Evolutionary conservation across 1,139 yeast species (phyloP).

Genomic region (Wickerhamomyces sp.): DNA sequence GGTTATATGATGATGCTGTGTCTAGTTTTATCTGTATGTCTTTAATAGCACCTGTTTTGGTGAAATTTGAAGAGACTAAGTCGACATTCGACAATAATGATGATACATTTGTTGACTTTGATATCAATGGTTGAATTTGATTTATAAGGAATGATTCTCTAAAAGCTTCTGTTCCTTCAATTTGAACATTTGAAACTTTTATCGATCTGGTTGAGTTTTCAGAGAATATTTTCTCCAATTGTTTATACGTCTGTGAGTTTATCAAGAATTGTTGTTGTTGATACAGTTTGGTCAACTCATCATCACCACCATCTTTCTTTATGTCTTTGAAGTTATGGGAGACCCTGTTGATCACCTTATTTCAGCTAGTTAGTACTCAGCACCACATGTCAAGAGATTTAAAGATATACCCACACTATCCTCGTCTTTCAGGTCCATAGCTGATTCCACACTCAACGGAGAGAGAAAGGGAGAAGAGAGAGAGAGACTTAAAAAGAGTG

Average conservation of each 20-base stretch:
- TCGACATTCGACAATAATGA: conserved; percentile 39
- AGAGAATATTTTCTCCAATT: conserved; percentile 37
- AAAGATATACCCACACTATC: conserved; percentile 13
- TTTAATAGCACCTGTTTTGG: conserved; percentile 29
- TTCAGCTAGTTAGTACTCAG: not conserved
- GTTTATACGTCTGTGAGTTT: conserved; percentile 36
- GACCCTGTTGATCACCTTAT: conserved; percentile 18
- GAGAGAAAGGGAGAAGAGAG: no score
- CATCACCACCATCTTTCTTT: conserved; percentile 5
- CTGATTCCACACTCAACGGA: not conserved
- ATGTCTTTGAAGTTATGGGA: conserved; percentile 19
- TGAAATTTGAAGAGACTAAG: conserved; percentile 37
- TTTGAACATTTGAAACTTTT: conserved; percentile 42
- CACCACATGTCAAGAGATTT: not conserved
- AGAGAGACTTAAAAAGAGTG: no score
- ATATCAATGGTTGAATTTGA: conserved; percentile 53
- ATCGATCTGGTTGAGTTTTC: conserved; percentile 38
- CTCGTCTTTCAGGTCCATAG: conserved; percentile 14
- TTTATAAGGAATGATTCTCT: conserved; percentile 46
- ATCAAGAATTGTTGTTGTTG: conserved; percentile 23
- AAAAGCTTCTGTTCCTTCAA: conserved; percentile 49
- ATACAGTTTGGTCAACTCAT: conserved; percentile 29
- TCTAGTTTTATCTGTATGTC: conserved; percentile 27
- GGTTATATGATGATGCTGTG: conserved; percentile 1
- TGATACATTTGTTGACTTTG: conserved; percentile 33